These are phyloP conservation scores for Penicillium sp. DNA, from an alignment of 2,329 filamentous ascomycete genomes.

Conservation along the genomic window DNA sequence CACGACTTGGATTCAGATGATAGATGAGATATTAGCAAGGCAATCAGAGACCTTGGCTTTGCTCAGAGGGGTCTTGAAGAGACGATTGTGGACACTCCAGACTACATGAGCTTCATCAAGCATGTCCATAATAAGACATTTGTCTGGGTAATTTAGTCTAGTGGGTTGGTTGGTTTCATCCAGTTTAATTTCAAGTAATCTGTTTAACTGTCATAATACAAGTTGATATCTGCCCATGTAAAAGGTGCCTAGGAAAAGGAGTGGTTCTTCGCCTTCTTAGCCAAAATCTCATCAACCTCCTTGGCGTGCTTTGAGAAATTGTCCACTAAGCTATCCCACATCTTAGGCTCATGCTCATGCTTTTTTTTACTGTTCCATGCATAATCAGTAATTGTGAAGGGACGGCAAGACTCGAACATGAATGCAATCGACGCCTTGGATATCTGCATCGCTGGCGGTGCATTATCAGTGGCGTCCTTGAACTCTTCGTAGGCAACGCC, in stretches of 20 bases:
- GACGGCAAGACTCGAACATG: conserved; percentile 39
- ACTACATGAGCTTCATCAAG: neutral
- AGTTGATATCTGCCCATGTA: neutral
- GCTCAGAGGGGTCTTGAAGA: too few species aligned
- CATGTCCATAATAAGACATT: neutral
- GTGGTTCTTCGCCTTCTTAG: conserved; percentile 28
- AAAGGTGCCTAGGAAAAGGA: conserved; percentile 11
- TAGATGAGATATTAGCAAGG: too few species aligned
- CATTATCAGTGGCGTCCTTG: conserved; percentile 29
- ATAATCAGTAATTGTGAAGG: conserved; percentile 39
- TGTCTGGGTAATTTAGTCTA: neutral
- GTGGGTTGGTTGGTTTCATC: neutral
- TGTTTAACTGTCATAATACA: neutral
- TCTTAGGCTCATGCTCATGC: conserved; percentile 51
- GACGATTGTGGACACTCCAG: too few species aligned
- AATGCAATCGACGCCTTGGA: conserved; percentile 36
- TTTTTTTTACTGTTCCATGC: conserved; percentile 41
- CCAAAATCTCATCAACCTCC: conserved; percentile 49
- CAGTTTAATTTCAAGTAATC: neutral
- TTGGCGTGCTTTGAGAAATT: conserved; percentile 52
- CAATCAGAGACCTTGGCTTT: too few species aligned
- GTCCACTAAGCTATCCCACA: conserved; percentile 58
- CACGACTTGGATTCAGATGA: too few species aligned
- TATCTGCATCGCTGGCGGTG: conserved; percentile 32
- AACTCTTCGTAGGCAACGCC: conserved; percentile 40